Percentiles rank a stretch among this genome's conserved stretches.
Evolutionary conservation across 2,329 filamentous ascomycete species (phyloP).

Genomic region (Sporothrix humicola): DNA sequence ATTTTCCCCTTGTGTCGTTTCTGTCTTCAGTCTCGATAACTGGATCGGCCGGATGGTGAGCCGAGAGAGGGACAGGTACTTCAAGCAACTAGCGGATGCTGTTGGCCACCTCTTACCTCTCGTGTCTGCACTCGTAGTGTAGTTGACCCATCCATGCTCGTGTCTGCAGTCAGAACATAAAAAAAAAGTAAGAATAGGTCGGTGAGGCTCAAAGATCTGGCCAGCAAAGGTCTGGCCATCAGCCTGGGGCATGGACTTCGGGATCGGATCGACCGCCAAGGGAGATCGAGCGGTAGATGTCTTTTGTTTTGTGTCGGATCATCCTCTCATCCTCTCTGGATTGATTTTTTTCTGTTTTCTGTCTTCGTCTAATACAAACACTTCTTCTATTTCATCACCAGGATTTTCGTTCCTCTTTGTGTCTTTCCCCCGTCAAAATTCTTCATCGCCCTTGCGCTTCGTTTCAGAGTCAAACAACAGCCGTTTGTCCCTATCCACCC

Average conservation of each 20-base stretch:
- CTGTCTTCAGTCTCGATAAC: not conserved
- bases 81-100: not conserved
- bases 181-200: not conserved
- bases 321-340: not conserved
- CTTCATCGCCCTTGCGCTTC: not conserved
- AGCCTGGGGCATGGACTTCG: not conserved
- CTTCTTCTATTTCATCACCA: not conserved
- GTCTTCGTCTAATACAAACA: not conserved
- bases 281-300: conserved; percentile 15
- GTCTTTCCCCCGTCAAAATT: not conserved
- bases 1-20: too few species aligned
- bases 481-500: not conserved
- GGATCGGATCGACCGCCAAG: conserved; percentile 15
- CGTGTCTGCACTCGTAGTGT: not conserved
- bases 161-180: not conserved
- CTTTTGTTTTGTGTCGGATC: not conserved
- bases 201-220: not conserved
- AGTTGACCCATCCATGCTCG: not conserved
- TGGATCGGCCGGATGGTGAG: not conserved
- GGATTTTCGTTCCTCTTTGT: not conserved
- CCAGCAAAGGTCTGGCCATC: not conserved
- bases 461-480: conserved; percentile 27
- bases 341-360: not conserved
- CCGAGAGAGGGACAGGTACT: not conserved
- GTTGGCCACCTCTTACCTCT: not conserved